Percentiles rank a stretch among this genome's conserved stretches.
These are phyloP conservation scores for Fusarium illudens DNA, from an alignment of 2,329 filamentous ascomycete species.

Conservation along the genomic window DNA sequence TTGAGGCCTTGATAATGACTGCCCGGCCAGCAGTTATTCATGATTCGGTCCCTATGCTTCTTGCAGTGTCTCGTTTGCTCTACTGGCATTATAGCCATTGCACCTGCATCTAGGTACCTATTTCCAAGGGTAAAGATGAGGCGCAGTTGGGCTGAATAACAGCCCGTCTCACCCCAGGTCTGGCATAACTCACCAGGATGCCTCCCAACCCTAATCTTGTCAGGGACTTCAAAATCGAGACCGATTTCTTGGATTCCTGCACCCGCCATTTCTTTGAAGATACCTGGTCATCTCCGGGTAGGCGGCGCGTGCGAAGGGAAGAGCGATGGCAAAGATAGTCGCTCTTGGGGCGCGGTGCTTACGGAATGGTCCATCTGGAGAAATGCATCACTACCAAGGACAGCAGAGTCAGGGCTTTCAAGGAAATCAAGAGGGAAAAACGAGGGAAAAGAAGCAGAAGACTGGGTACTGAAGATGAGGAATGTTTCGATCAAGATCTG, in stretches of 20 bases:
- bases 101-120: too few relatives aligned
- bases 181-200: too few relatives aligned
- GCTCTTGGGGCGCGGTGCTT: not conserved
- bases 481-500: not conserved
- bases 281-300: not conserved
- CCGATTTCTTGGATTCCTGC: not conserved
- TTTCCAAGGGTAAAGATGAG: too few relatives aligned
- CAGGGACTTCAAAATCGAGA: not conserved
- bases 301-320: not conserved
- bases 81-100: too few relatives aligned
- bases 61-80: not conserved
- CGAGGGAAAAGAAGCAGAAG: too few relatives aligned
- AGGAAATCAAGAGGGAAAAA: too few relatives aligned
- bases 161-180: too few relatives aligned
- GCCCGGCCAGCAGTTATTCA: too few relatives aligned
- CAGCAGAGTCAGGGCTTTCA: not conserved
- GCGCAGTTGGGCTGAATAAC: not conserved
- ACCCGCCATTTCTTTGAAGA: not conserved
- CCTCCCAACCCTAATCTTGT: too few relatives aligned
- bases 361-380: not conserved
- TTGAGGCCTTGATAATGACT: not conserved
- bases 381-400: not conserved
- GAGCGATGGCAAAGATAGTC: not conserved
- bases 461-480: not conserved
- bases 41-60: not conserved